Conservation (phyloP, 345 rosid species). For the Linum usitatissimum region DNA sequence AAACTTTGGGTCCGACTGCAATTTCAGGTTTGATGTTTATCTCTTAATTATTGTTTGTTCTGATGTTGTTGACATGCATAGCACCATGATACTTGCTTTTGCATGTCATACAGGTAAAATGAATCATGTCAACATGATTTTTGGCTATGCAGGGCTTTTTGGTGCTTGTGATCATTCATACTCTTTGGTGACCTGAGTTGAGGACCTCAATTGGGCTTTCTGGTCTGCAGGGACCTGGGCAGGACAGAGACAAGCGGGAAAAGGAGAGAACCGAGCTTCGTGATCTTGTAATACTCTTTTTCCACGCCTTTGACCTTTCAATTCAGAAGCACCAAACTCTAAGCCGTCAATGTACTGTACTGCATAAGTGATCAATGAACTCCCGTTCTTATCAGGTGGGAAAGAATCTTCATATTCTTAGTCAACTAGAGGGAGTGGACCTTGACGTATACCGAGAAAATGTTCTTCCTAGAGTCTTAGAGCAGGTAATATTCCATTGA, state of each 20-base stretch:
- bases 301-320: not conserved
- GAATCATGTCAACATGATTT: slow-evolving; percentile 82
- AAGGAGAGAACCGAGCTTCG: slow-evolving; percentile 99
- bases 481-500: slow-evolving; percentile 55
- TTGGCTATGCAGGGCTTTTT: slow-evolving; percentile 90
- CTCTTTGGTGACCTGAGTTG: slow-evolving; percentile 76
- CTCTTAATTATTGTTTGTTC: slow-evolving; percentile 29
- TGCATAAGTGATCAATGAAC: not conserved
- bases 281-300: slow-evolving; percentile 74
- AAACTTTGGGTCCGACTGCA: slow-evolving; percentile 99
- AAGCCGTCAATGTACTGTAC: not conserved
- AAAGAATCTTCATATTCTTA: slow-evolving; percentile 92
- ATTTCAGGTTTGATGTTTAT: slow-evolving; percentile 89
- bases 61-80: slow-evolving; percentile 51
- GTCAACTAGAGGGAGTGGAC: slow-evolving; percentile 98
- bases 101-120: slow-evolving; percentile 58
- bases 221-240: slow-evolving; percentile 99
- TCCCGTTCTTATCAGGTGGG: slow-evolving; percentile 55
- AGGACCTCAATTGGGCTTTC: slow-evolving; percentile 96
- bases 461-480: slow-evolving; percentile 93
- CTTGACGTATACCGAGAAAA: slow-evolving; percentile 84
- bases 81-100: slow-evolving; percentile 34
- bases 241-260: slow-evolving; percentile 96
- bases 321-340: not conserved
- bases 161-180: slow-evolving; percentile 86